Evolutionary conservation across 179 eudicot genomes (phyloP), one percentile per base, ranked within the genome.

Genomic region (Silene noctiflora): DNA sequence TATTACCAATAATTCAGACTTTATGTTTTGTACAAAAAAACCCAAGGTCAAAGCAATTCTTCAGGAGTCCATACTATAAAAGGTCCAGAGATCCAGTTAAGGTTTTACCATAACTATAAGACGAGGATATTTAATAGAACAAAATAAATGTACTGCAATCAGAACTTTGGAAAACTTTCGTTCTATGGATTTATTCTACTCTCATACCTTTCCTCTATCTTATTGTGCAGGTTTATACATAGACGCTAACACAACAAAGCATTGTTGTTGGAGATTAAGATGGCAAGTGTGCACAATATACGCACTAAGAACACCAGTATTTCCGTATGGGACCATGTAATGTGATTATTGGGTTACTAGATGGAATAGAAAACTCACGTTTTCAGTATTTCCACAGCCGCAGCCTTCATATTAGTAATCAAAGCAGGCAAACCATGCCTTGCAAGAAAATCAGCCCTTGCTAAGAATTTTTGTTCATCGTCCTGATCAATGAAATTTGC

Each of bases 381-480:
- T 75, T 83, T 86, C 76, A 94, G 85, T 75, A 82, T 84, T 79
- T 92, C 96, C 56, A 84, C 70, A 46, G 93, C 84, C 56, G 95
- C 98, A 73, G 87, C 88, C 83, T 92, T 90, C 88, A 90, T 81
- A 75, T 81, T 81, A 67, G 83, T 70, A 72, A 87, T 85, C 83
- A 92, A 88, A 51, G 81, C 44, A 53, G 87, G 84, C 85, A 94
- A 75, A 71, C 91, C 90, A 75, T 81, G 71, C 71, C 81, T 88
- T 48, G 93, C 86, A 63, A 94, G 88, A 81, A 78, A 94, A 84
- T 94, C 98, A 24, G 96, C 91, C 85, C 80, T 86, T 55, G 89
- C 85, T 77, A 94, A 74, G 83, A 89, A 94, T 81, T 85, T 88
- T 72, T 87, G 93, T 75, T 91, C 88, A 80, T 91, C 97, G 73